phyloP scores from a whole-genome alignment of 2,329 filamentous ascomycete species.

The Sphaerulina vaccinii region DNA sequence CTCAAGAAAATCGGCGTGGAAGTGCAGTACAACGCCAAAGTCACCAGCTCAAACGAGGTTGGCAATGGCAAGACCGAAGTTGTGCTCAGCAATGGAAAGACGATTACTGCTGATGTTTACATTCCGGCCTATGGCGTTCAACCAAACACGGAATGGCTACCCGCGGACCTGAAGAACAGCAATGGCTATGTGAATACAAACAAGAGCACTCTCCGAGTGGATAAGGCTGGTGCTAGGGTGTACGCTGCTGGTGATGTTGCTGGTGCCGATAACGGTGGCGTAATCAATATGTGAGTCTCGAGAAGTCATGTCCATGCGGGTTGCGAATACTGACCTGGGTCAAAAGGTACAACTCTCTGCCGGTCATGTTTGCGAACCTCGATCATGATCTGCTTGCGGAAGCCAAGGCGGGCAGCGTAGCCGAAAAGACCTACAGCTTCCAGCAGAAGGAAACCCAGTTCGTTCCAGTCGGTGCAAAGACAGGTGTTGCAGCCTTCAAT shows the following conservation, averaged over 20 bases:
- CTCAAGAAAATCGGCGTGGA: constrained; percentile 50
- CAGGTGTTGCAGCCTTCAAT: constrained; percentile 40
- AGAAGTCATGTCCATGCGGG: neutral
- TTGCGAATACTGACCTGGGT: neutral
- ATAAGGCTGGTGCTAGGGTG: constrained; percentile 45
- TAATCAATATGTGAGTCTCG: constrained; percentile 40
- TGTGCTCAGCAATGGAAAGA: constrained; percentile 48
- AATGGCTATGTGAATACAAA: constrained; percentile 52
- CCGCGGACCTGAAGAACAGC: constrained; percentile 43
- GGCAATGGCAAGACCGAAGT: constrained; percentile 46
- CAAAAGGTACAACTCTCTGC: constrained; percentile 35
- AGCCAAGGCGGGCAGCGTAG: constrained; percentile 25
- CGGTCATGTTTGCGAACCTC: constrained; percentile 47
- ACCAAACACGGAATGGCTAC: constrained; percentile 56
- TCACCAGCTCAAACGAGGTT: constrained; percentile 27
- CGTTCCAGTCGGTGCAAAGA: constrained; percentile 29
- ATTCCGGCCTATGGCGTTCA: constrained; percentile 53
- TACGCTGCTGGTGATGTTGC: constrained; percentile 52
- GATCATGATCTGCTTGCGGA: constrained; percentile 46
- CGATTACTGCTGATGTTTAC: constrained; percentile 51
- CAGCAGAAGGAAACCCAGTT: constrained; percentile 35
- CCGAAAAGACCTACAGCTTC: constrained; percentile 32
- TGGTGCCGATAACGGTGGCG: constrained; percentile 43
- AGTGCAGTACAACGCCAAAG: constrained; percentile 33
- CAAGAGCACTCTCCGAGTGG: constrained; percentile 46